A percentile compares a stretch with the other conserved stretches of the same genome.
phyloP scores from a whole-genome alignment of 1,139 yeast genomes.

The Hyphopichia buzzinii region DNA sequence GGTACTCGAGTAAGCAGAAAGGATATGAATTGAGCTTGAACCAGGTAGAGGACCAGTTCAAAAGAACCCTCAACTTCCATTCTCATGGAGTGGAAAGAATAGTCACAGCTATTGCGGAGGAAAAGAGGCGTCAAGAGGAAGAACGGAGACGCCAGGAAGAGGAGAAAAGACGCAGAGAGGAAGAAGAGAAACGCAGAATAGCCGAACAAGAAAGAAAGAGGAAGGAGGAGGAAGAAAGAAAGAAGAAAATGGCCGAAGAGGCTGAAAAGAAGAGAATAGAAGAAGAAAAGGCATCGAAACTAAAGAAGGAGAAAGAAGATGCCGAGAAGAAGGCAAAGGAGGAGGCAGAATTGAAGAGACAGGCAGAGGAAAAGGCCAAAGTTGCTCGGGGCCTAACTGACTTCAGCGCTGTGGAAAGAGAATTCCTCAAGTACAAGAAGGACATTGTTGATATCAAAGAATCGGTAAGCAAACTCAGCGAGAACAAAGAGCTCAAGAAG shows the following conservation, averaged over 20 bases:
- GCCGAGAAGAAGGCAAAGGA: conserved; percentile 10
- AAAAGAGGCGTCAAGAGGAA: conserved; percentile 13
- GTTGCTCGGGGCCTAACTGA: conserved; percentile 29
- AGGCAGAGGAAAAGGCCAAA: conserved; percentile 10
- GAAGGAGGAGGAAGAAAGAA: conserved; percentile 13
- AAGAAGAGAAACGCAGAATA: conserved; percentile 9
- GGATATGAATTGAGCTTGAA: neutral
- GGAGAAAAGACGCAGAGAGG: conserved; percentile 9
- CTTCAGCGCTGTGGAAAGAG: conserved; percentile 38
- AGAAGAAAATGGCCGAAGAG: conserved; percentile 6
- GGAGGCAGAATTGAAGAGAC: conserved; percentile 10
- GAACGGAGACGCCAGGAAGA: conserved; percentile 7
- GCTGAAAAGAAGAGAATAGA: conserved; percentile 6
- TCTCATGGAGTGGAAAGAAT: conserved; percentile 11
- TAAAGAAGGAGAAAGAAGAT: conserved; percentile 12
- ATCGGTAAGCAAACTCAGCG: conserved; percentile 45
- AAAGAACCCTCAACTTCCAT: conserved; percentile 1
- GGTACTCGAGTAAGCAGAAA: neutral
- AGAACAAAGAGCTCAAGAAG: conserved; percentile 43
- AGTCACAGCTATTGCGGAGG: conserved; percentile 8
- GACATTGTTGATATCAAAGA: conserved; percentile 60
- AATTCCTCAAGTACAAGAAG: conserved; percentile 51
- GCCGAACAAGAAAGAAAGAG: conserved; percentile 7
- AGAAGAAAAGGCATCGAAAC: neutral
- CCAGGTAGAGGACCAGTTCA: neutral